Base-by-base conservation (phyloP, 2,329 filamentous ascomycete genomes). In the Fusarium sp. region DNA sequence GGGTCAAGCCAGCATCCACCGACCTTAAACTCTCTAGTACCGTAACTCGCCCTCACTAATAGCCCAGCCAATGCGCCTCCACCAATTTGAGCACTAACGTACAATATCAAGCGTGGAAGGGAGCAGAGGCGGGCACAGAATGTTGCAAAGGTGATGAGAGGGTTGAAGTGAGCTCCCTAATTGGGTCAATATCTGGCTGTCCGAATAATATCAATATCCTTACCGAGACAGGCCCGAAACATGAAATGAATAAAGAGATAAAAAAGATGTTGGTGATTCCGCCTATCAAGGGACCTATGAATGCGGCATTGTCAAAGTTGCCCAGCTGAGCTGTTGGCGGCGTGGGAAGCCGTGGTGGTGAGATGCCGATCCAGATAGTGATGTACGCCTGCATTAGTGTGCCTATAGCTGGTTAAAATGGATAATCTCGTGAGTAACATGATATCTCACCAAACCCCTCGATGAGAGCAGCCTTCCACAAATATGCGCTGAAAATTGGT, bases 111-210 rank as follows among this genome's bases (percentile, higher is more conserved):
- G 5, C 88, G 84, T 0, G 88, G 86, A 13, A 90, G 83, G 0
- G 85, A 86, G 6, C 85, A 86, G 2, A 89, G 80, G 0, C 87
- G 83, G 1, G 86, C 84, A 35, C 86, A 86, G 64, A 90, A 87
- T 0, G 88, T 89, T 0, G 86, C 84, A 45, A 90, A 83, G 0
- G 88, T 89, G 54, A 90, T 89, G 5, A 86, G 80, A 1, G 88
- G 88, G 73, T 88, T 90, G 58, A 90, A 81, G 75, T 90, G 88
- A 0, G 86, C 87, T 16, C 88, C 88, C 2, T 52, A 6, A 5
- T 1, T 5, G 1, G 18, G 11, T 52, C 18, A 52, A 18, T 2
- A n/a, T n/a, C 9, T 50, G 5, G 4, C 9, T 6, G 10, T 6
- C 6, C 5, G 10, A 43, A 14, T 1, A 18, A n/a, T n/a, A 7